Conservation (phyloP, 2,329 filamentous ascomycete species). For the Volutella citrinella region DNA sequence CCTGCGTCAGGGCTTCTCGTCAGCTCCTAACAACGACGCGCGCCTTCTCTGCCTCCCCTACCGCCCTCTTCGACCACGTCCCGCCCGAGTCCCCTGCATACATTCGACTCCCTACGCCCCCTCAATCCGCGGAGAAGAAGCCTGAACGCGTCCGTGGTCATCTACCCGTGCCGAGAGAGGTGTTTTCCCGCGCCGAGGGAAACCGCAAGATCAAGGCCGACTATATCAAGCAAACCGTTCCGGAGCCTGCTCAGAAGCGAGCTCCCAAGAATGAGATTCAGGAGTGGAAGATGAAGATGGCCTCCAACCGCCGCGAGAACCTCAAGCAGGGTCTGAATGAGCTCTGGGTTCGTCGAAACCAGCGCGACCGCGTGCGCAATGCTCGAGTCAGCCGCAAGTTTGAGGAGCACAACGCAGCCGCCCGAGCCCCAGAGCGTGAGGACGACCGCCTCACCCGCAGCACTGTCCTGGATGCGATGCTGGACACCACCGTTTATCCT, state of each 20-base stretch:
- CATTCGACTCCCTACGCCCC: conserved; percentile 74
- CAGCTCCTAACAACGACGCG: conserved; percentile 25
- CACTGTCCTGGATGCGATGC: conserved; percentile 53
- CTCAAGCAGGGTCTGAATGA: conserved; percentile 68
- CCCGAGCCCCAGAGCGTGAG: conserved; percentile 65
- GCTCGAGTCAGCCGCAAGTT: conserved; percentile 46
- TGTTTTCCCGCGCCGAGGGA: conserved; percentile 63
- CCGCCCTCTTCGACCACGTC: conserved; percentile 51
- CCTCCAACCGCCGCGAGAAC: conserved; percentile 67
- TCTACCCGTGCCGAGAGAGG: conserved; percentile 76
- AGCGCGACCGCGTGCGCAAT: conserved; percentile 33
- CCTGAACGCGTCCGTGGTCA: conserved; percentile 64
- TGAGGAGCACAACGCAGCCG: conserved; percentile 41
- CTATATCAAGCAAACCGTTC: conserved; percentile 61
- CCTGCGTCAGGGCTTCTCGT: conserved; percentile 25
- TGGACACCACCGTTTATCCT: conserved; percentile 49
- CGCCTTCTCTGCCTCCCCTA: conserved; percentile 32
- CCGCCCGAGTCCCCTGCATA: conserved; percentile 86
- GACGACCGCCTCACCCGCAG: conserved; percentile 75
- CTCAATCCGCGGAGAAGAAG: conserved; percentile 61
- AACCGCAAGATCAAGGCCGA: conserved; percentile 57
- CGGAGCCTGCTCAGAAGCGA: conserved; percentile 44
- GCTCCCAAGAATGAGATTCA: conserved; percentile 36
- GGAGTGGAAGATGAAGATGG: conserved; percentile 71
- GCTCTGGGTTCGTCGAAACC: conserved; percentile 64